Conservation (phyloP, 2,329 filamentous ascomycete genomes). For the Cladosporium velox region DNA sequence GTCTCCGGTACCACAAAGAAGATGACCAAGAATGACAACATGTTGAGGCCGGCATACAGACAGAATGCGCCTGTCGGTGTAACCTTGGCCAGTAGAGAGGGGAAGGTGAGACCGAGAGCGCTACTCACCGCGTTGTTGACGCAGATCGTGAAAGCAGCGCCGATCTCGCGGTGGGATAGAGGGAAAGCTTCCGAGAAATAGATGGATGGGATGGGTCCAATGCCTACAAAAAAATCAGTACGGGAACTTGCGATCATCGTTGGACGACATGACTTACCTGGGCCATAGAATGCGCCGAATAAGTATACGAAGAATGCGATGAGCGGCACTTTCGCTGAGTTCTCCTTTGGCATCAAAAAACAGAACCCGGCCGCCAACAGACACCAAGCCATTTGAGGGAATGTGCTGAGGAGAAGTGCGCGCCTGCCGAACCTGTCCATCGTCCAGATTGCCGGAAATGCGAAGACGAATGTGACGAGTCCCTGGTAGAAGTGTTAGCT, state of each 20-base stretch:
- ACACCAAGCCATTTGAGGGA: constrained; percentile 49
- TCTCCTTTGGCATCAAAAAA: constrained; percentile 35
- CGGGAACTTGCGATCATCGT: constrained; percentile 13
- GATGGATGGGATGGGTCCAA: constrained; percentile 40
- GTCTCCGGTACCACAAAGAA: constrained; percentile 48
- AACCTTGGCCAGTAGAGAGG: constrained; percentile 48
- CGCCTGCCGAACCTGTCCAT: constrained; percentile 47
- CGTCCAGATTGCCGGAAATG: constrained; percentile 58
- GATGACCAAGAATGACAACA: constrained; percentile 53
- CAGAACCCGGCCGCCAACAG: constrained; percentile 50
- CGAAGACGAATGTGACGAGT: constrained; percentile 60
- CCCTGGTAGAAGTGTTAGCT: constrained; percentile 42
- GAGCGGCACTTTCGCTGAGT: constrained; percentile 36
- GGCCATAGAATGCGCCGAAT: constrained; percentile 53
- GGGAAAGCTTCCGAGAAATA: constrained; percentile 67
- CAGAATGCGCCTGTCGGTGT: constrained; percentile 52
- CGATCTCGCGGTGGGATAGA: constrained; percentile 67
- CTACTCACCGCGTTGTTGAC: constrained; percentile 69
- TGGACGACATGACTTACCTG: constrained; percentile 33
- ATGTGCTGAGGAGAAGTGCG: constrained; percentile 45
- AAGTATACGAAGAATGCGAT: constrained; percentile 45
- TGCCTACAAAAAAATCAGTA: constrained; percentile 22
- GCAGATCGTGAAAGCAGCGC: constrained; percentile 37
- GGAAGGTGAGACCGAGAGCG: constrained; percentile 51
- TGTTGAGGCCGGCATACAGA: constrained; percentile 58